A percentile compares a stretch with the other conserved stretches of the same genome.
Evolutionary conservation across 805 yeast genomes (phyloP).

Genomic region (Torulaspora microellipsoides): DNA sequence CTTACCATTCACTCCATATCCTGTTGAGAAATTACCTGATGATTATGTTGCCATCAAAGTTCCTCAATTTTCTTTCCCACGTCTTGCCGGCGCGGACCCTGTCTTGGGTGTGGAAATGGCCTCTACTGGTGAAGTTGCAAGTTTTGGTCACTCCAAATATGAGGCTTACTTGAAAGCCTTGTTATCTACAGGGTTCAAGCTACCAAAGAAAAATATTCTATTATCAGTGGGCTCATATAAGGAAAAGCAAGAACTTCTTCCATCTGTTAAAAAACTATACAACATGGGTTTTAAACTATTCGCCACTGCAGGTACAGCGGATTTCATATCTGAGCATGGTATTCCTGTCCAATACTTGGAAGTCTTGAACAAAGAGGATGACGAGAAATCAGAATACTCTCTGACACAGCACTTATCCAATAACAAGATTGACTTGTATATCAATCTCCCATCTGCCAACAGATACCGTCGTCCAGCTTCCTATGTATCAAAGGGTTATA

Average conservation of each 20-base stretch:
- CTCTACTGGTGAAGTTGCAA: conserved; percentile 97
- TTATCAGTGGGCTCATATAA: conserved; percentile 94
- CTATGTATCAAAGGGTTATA: conserved; percentile 95
- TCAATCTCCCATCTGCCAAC: conserved; percentile 94
- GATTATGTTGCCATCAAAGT: conserved; percentile 95
- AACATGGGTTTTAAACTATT: conserved; percentile 85
- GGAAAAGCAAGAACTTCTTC: conserved; percentile 90
- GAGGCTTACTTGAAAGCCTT: conserved; percentile 96
- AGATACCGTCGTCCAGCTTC: conserved; percentile 98
- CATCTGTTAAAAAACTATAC: conserved; percentile 73
- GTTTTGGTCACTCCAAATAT: conserved; percentile 92
- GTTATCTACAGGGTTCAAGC: conserved; percentile 89
- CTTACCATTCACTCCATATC: conserved; percentile 82
- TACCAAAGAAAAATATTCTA: conserved; percentile 92
- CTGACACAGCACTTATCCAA: conserved; percentile 94
- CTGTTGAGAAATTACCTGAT: conserved; percentile 81
- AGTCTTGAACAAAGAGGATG: conserved; percentile 67
- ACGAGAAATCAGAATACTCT: conserved; percentile 89
- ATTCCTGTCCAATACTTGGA: conserved; percentile 94
- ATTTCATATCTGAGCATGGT: conserved; percentile 91
- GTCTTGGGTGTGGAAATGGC: conserved; percentile 99
- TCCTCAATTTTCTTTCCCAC: conserved; percentile 95
- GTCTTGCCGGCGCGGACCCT: conserved; percentile 97
- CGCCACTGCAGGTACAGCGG: conserved; percentile 99
- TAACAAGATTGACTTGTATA: conserved; percentile 91